Base-by-base conservation (phyloP, 2,329 filamentous ascomycete genomes). In the Dactylella cylindrospora region DNA sequence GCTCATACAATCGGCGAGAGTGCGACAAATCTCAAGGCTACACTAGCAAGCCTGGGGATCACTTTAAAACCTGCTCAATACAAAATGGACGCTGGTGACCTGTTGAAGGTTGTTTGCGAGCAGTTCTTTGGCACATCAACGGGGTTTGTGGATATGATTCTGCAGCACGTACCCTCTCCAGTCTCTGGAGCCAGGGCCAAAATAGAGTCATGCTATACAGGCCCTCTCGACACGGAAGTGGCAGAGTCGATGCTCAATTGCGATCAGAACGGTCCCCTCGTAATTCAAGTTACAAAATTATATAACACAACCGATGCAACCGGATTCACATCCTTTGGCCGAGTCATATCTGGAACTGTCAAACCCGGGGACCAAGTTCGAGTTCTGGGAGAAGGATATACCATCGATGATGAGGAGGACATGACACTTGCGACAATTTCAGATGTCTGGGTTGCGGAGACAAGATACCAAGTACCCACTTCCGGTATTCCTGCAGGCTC, bases 321-420 rank as follows among this genome's bases (percentile, higher is more conserved):
- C 69, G 83, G 82, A 40, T 98, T 98, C 74, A 80, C 91, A 72
- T 86, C 90, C 0, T 87, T 97, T 67, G 93, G 93, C 9, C 83
- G 91, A 65, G 89, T 98, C 1, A 81, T 97, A 78, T 96, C 91
- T 70, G 93, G 93, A 52, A 93, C 88, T 23, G 93, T 87, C 19
- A 84, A 83, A 25, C 86, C 90, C 15, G 87, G 88, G 13, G 80
- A 86, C 70, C 83, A 88, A 67, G 89, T 98, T 12, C 84, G 93
- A 32, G 90, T 98, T 9, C 82, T 98, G 1, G 93, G 93, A 41
- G 93, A 98, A 72, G 88, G 88, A 4, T 98, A 97, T 74, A 96
- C 90, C 3, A 81, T 95, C 10, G 93, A 98, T 67, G 93, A 98
- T 66, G 90, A 97, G 71, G 93, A 98, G 77, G 93, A 98, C 70